phyloP scores from a whole-genome alignment of 495 filamentous ascomycete genomes.

The Jackrogersella minutella region DNA sequence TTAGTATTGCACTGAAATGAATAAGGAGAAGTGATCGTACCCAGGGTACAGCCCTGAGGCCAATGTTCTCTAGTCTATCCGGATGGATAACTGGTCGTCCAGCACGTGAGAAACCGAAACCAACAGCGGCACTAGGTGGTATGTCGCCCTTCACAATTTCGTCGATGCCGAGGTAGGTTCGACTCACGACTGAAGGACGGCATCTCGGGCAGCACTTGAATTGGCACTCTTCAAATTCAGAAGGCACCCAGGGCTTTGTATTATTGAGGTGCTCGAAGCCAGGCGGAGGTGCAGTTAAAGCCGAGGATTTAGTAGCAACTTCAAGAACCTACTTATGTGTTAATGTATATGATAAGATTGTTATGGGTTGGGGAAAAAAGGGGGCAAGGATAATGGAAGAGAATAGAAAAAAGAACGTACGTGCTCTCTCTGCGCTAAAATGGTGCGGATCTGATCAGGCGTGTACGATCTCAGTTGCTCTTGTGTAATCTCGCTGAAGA shows the following conservation, averaged over 20 bases:
- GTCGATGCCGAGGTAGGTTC: conserved; percentile 59
- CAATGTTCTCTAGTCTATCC: conserved; percentile 46
- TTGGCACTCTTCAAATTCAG: conserved; percentile 54
- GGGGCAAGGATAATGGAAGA: too few species aligned
- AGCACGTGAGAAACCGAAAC: conserved; percentile 51
- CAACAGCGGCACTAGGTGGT: conserved; percentile 49
- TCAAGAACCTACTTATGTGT: conserved; percentile 12
- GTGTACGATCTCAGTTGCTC: conserved; percentile 57
- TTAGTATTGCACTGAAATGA: conserved; percentile 11
- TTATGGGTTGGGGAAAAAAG: too few species aligned
- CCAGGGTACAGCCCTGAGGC: conserved; percentile 46
- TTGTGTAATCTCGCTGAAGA: conserved; percentile 61
- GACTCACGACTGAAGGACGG: conserved; percentile 51
- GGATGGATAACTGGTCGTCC: conserved; percentile 46
- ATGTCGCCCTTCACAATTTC: conserved; percentile 56
- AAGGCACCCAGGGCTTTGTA: conserved; percentile 51
- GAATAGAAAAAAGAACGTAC: conserved; percentile 45
- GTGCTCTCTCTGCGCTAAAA: conserved; percentile 53
- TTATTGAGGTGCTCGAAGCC: conserved; percentile 21
- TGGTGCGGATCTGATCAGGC: conserved; percentile 47
- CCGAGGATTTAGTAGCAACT: background rate
- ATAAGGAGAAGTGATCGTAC: conserved; percentile 35
- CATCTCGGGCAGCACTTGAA: conserved; percentile 63
- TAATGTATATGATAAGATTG: background rate
- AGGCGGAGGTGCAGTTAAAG: conserved; percentile 5